phyloP scores from a whole-genome alignment of 2,329 filamentous ascomycete genomes.

The Daldinia sp. region DNA sequence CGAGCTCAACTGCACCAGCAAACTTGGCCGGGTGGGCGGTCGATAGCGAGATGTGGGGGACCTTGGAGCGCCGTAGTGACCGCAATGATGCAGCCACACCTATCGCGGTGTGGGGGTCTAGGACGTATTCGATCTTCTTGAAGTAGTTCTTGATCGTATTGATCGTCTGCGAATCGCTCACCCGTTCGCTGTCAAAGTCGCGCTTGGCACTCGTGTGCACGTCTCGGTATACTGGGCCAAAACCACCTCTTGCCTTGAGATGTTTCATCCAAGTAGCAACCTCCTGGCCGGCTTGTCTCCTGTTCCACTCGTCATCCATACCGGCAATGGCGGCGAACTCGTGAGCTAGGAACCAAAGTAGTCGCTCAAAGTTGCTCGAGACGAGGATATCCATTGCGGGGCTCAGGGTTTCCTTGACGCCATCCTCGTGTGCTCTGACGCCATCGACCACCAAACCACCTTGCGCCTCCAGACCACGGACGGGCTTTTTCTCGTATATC shows the following conservation, averaged over 20 bases:
- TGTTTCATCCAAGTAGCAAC: constrained; percentile 80
- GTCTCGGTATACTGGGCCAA: constrained; percentile 76
- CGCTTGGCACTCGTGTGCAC: constrained; percentile 75
- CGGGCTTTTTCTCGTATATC: constrained; percentile 84
- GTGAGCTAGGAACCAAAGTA: constrained; percentile 92
- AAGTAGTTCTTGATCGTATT: constrained; percentile 70
- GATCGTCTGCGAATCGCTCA: constrained; percentile 72
- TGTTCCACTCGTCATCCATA: constrained; percentile 71
- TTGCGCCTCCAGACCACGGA: constrained; percentile 64
- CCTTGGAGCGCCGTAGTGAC: constrained; percentile 65
- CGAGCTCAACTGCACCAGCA: constrained; percentile 80
- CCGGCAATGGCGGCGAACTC: constrained; percentile 67
- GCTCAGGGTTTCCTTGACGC: constrained; percentile 89
- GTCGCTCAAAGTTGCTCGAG: constrained; percentile 93
- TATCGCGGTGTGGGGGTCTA: constrained; percentile 93
- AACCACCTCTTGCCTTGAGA: constrained; percentile 83
- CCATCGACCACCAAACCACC: constrained; percentile 72
- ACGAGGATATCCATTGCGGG: constrained; percentile 99
- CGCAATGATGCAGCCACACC: constrained; percentile 80
- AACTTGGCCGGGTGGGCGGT: constrained; percentile 98
- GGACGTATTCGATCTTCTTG: constrained; percentile 68
- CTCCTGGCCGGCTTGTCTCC: constrained; percentile 75
- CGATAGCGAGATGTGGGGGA: constrained; percentile 83
- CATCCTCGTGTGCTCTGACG: constrained; percentile 70
- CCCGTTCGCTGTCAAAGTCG: constrained; percentile 83